Evolutionary conservation across 108 stramenopile genomes (phyloP), one percentile per base, ranked within the genome.

Genomic region (Skeletonema potamos): DNA sequence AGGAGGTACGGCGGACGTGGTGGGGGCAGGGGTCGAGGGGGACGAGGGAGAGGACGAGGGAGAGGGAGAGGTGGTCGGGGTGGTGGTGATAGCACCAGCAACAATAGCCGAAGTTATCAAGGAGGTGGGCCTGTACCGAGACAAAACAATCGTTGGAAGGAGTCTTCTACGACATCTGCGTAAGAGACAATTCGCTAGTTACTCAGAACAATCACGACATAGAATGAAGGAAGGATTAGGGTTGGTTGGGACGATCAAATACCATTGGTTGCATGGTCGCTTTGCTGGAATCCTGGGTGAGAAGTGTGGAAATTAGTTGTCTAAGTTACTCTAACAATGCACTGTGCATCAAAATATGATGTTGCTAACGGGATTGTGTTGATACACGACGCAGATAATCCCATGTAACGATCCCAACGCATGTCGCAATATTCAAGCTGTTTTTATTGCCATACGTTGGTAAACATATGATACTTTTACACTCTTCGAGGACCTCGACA

Each of bases 391-490:
- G 66, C 33, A 86, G 55, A 5, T 72, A 81, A 34, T 86, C 85
- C 81, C 83, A 86, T 22, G 81, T 30, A 0, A 86, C 72, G 54
- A 86, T 58, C 22, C 79, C 70, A 43, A 81, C 85, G 51, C 85
- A 86, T 33, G 76, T 86, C 55, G 85, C 83, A 36, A 86, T 72
- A 56, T 86, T 86, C 20, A 86, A 60, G 15, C 79, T 81, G 48
- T 86, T 86, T 57, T 86, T 86, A 37, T 78, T 71, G 18, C 85
- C 85, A 57, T 79, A 77, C 1, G 85, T 86, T 26, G 85, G 85
- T 15, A 86, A 46, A 8, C 62, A 78, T 17, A 86, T 54, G 30
- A 86, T 62, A 4, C 44, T 72, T 64, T 86, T 77, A 41, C 85
- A 84, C 33, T 82, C 73, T 20, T 69, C 37, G 51, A 86, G 55